Evolutionary conservation across 345 rosid genomes (phyloP).

Genomic region (Hibiscus trionum): DNA sequence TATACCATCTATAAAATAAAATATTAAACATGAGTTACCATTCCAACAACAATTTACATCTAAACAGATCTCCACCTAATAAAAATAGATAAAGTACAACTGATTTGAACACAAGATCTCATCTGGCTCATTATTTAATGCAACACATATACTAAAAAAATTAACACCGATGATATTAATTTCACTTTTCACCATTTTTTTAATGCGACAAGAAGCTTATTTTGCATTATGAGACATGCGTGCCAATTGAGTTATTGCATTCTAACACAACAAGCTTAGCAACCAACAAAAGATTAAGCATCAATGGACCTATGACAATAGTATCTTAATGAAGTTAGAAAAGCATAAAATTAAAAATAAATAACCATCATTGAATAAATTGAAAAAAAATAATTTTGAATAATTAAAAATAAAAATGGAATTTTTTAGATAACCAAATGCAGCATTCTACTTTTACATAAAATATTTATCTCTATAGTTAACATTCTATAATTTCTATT

Average conservation of each 20-base stretch:
- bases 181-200: background rate
- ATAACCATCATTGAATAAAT: background rate
- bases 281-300: background rate
- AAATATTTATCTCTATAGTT: background rate
- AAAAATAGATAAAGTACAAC: background rate
- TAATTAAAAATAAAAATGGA: background rate
- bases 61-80: background rate
- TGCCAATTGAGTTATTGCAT: background rate
- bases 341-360: background rate
- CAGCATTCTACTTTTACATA: background rate
- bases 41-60: background rate
- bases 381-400: background rate
- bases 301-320: background rate
- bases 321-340: background rate
- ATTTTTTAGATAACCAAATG: background rate
- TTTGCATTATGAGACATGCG: background rate
- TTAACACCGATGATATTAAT: background rate
- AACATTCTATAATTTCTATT: background rate
- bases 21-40: background rate
- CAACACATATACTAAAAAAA: background rate
- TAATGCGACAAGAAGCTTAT: background rate
- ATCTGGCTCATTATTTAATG: background rate
- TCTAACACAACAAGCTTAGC: background rate
- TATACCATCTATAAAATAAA: constrained; percentile 45
- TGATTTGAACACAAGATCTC: background rate